phyloP scores from a whole-genome alignment of 2,329 filamentous ascomycete species.

The Elsinoe batatas region DNA sequence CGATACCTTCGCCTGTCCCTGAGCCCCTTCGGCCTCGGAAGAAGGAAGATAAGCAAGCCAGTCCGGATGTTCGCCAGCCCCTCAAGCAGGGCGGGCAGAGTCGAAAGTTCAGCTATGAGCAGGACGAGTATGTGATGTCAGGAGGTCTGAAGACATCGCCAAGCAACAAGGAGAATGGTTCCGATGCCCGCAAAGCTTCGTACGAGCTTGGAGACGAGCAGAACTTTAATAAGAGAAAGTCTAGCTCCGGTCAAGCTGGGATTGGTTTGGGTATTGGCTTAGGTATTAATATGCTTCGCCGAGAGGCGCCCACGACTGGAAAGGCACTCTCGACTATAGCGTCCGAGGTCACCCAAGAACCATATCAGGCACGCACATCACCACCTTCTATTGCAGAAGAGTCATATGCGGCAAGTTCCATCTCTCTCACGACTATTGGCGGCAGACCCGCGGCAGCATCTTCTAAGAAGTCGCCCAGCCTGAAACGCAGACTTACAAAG shows the following conservation, averaged over 20 bases:
- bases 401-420: slow-evolving; percentile 16
- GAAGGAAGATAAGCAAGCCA: slow-evolving; percentile 17
- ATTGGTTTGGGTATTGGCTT: neutral
- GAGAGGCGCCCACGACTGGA: slow-evolving; percentile 42
- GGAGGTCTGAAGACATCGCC: neutral
- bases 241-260: neutral
- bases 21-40: slow-evolving; percentile 20
- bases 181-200: slow-evolving; percentile 9
- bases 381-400: neutral
- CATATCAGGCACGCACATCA: slow-evolving; percentile 19
- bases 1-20: slow-evolving; percentile 23
- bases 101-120: slow-evolving; percentile 10
- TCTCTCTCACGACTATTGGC: slow-evolving; percentile 16
- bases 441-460: slow-evolving; percentile 20
- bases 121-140: slow-evolving; percentile 1
- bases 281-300: slow-evolving; percentile 13
- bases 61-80: slow-evolving; percentile 11
- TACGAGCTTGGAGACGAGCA: slow-evolving; percentile 4
- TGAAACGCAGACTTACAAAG: slow-evolving; percentile 72
- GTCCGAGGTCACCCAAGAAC: slow-evolving; percentile 45
- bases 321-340: slow-evolving; percentile 49
- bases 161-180: slow-evolving; percentile 8
- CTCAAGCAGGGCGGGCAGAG: neutral
- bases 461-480: slow-evolving; percentile 31
- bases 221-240: slow-evolving; percentile 28